Percentiles rank a stretch among this genome's conserved stretches.
These are phyloP conservation scores for Populus davidiana DNA, from an alignment of 345 rosid genomes.

Conservation along the genomic window DNA sequence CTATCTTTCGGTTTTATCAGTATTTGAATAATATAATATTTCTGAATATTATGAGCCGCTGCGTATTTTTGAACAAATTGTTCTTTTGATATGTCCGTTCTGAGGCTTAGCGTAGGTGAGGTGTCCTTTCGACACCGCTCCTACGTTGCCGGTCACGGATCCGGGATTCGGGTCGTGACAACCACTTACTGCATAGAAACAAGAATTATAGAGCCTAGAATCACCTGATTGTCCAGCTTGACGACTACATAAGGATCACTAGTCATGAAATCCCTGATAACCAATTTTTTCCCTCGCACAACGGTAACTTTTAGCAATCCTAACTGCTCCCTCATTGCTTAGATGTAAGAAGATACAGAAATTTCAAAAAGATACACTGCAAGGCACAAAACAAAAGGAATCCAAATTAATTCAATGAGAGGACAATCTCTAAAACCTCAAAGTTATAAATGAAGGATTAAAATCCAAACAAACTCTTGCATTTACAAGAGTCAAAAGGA, in stretches of 20 bases:
- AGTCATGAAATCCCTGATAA: constrained; percentile 84
- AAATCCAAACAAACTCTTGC: not conserved
- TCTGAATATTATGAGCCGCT: no score
- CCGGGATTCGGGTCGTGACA: no score
- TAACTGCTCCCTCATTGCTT: constrained; percentile 60
- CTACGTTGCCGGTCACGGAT: no score
- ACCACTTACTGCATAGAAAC: not conserved
- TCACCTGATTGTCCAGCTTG: constrained; percentile 82
- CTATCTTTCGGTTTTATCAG: no score
- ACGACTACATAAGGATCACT: constrained; percentile 95
- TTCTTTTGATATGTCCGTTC: no score
- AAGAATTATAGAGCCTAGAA: not conserved
- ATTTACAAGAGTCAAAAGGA: not conserved
- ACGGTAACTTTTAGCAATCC: constrained; percentile 75
- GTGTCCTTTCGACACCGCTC: no score
- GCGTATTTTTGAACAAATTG: no score
- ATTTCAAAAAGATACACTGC: not conserved
- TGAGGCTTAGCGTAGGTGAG: no score
- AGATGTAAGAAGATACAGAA: not conserved
- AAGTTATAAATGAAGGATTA: not conserved
- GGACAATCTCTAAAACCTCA: not conserved
- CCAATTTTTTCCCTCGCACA: constrained; percentile 73
- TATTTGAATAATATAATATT: no score
- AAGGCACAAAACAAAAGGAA: not conserved
- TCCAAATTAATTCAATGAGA: not conserved